Base-by-base conservation (phyloP, 1,284 basidiomycete genomes). In the Rhodotorula sp. region DNA sequence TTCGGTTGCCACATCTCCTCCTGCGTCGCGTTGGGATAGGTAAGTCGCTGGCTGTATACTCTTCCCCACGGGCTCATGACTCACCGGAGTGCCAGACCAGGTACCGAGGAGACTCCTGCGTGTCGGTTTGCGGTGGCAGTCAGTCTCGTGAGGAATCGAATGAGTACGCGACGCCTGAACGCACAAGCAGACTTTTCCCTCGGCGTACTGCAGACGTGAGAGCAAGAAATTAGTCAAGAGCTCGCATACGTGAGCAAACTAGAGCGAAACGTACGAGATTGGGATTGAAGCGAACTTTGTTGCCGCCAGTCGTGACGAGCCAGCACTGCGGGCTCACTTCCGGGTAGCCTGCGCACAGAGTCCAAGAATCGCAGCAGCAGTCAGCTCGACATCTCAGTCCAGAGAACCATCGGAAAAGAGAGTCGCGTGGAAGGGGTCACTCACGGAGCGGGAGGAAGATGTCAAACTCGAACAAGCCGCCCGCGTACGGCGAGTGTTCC, bases 401-500 rank as follows among this genome's bases (percentile, higher is more conserved):
- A 6, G 23, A 7, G 18, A 43, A 34, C 5, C 3, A n/a, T 0
- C 20, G 10, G 16, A 5, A 34, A 8, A 7, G 34, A 5, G 34
- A 5, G 34, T 34, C 34, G 34, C 34, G 34, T 34, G 34, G 6
- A 34, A 8, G 8, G 6, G 34, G 34, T 8, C 31, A 51, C 64
- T 21, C 18, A 62, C 68, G 43, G 39, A 86, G 76, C 21, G 86
- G 86, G 68, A 87, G 82, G 76, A 85, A 86, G 72, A 85, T 85
- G 76, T 87, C 86, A 71, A 87, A 87, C 78, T 86, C 86, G 77
- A 86, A 87, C n/a, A 87, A 78, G 3, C 86, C 86, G 20, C 84
- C 83, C 14, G 83, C 83, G 77, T 87, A 87, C 3, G 86, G 86
- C 26, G 86, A 87, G 46, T 82, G 84, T 67, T 84, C 84, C 18